These are phyloP conservation scores for Trichoderma brevicompactum DNA, from an alignment of 2,329 filamentous ascomycete species.

Conservation along the genomic window DNA sequence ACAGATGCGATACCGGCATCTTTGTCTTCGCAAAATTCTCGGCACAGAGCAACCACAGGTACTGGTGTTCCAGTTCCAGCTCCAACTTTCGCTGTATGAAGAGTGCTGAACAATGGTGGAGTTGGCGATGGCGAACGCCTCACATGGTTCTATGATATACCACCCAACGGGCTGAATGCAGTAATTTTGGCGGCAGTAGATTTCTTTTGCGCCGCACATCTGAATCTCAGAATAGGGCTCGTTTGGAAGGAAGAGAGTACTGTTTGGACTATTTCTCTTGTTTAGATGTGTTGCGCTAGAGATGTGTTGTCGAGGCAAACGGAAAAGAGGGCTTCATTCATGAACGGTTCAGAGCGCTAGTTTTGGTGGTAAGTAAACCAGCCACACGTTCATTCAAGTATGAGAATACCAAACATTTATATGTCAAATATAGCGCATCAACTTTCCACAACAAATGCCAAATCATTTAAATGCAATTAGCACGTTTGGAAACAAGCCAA, in stretches of 20 bases:
- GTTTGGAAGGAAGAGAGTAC: neutral
- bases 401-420: neutral
- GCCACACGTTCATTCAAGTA: neutral
- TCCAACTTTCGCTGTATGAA: neutral
- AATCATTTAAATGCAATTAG: neutral
- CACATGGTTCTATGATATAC: slow-evolving; percentile 26
- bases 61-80: slow-evolving; percentile 14
- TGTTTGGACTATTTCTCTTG: neutral
- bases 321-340: neutral
- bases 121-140: neutral
- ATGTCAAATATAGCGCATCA: neutral
- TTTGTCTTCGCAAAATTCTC: slow-evolving; percentile 9
- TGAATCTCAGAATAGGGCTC: neutral
- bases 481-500: neutral
- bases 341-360: neutral
- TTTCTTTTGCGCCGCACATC: slow-evolving; percentile 27
- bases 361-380: neutral
- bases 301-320: neutral
- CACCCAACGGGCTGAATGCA: slow-evolving; percentile 24
- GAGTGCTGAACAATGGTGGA: neutral
- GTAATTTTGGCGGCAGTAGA: slow-evolving; percentile 22
- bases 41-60: slow-evolving; percentile 16
- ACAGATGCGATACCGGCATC: slow-evolving; percentile 12
- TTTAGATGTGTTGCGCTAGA: neutral
- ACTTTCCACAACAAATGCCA: neutral